A percentile compares a stretch with the other conserved stretches of the same genome.
Evolutionary conservation across 345 rosid species (phyloP).

Genomic region (Salix purpurea): DNA sequence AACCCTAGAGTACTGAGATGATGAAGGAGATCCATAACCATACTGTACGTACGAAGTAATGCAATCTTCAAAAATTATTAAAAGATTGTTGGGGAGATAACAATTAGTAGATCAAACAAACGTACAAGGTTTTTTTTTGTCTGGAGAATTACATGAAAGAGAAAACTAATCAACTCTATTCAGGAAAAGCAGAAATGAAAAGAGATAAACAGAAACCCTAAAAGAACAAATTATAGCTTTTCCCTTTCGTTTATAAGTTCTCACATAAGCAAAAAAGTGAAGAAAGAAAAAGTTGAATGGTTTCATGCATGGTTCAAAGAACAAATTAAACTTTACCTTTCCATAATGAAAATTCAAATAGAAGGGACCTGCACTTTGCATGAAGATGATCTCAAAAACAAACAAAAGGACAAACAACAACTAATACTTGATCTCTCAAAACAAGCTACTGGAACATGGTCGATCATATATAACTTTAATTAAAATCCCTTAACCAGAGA

Average conservation of each 20-base stretch:
- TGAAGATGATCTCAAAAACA: slow-evolving; percentile 19
- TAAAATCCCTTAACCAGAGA: slow-evolving; percentile 2
- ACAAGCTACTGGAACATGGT: slow-evolving; percentile 3
- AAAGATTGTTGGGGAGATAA: background rate
- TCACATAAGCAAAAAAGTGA: slow-evolving; percentile 9
- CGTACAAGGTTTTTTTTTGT: background rate
- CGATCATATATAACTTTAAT: slow-evolving; percentile 7
- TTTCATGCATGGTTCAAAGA: slow-evolving; percentile 19
- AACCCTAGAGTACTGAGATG: slow-evolving; percentile 14
- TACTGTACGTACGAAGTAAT: background rate
- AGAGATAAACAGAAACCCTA: background rate
- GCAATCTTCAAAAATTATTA: background rate
- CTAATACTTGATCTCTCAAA: slow-evolving; percentile 2
- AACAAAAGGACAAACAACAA: background rate
- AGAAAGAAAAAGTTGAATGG: slow-evolving; percentile 13
- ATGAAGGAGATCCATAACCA: background rate
- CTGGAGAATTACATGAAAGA: background rate
- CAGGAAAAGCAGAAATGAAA: background rate
- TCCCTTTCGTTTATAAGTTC: slow-evolving; percentile 3
- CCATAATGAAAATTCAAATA: slow-evolving; percentile 13
- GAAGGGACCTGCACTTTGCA: slow-evolving; percentile 18
- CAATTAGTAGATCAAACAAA: background rate
- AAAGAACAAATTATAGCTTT: slow-evolving; percentile 22
- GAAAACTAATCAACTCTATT: background rate
- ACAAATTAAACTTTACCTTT: slow-evolving; percentile 21